Base-by-base conservation (phyloP, 371 early-diverging fungal species). In the Batkoa obscura region DNA sequence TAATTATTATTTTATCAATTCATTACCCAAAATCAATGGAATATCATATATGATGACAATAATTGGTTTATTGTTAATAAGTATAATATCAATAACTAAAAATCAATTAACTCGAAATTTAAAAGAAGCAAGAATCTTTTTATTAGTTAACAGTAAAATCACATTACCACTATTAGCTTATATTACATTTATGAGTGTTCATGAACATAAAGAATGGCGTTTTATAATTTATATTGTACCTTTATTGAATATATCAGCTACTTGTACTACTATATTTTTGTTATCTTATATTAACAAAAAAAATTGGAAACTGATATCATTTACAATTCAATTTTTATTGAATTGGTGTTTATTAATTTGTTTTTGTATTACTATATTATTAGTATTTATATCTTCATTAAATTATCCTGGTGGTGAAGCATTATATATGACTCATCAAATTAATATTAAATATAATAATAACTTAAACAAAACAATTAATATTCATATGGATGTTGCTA, bases 171-270 rank as follows among this genome's bases (percentile, higher is more conserved):
- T 70, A 2, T 31, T 76, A 3, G 60, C 69, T 9, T 88, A 80
- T 61, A 68, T 85, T 3, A 51, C 58, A 9, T 15, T 78, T 0
- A 88, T 90, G 58, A 88, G 90, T 9, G 64, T 72, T 30, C 67
- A 92, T 30, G 80, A 79, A 2, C 98, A 98, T 68, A 98, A 98
- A 68, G 98, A 98, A 64, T 92, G 92, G 92, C 74, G 98, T 12
- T 98, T 98, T 63, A 75, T 96, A 3, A 62, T 95, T 3, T 89
- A 91, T 33, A 75, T 81, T 2, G 69, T 96, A 3, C 97, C 97
- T 0, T 59, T 90, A 8, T 66, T 88, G 51, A 94, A 94, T 56
- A 56, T 81, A 2, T 76, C 78, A 43, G 88, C 89, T 1, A 87
- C 86, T 0, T 57, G 23, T 4, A 33, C 37, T 56, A n/a, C n/a